Conservation (phyloP, 257 asterid species). For the Forsythia suspensa region DNA sequence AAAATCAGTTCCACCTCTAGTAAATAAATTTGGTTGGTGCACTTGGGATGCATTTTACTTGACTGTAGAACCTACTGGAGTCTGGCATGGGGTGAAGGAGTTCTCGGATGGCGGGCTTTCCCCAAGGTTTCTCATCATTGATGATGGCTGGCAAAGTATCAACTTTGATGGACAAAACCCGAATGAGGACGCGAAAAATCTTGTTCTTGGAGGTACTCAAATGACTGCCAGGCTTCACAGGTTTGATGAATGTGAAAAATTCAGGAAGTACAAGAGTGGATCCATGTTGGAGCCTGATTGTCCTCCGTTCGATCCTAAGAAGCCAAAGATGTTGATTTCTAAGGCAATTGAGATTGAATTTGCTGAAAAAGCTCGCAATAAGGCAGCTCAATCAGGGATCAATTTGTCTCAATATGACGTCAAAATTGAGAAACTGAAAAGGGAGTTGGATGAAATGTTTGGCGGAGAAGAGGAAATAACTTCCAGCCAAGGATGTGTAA, state of each 20-base stretch:
- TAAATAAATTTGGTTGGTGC: slow-evolving; percentile 68
- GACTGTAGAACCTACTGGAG: slow-evolving; percentile 59
- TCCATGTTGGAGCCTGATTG: slow-evolving; percentile 38
- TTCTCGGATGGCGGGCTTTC: slow-evolving; percentile 55
- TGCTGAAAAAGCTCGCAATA: slow-evolving; percentile 61
- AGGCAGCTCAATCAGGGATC: slow-evolving; percentile 45
- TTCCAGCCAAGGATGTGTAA: slow-evolving; percentile 26
- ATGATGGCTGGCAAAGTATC: slow-evolving; percentile 82
- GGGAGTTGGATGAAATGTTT: slow-evolving; percentile 49
- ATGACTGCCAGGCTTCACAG: slow-evolving; percentile 73
- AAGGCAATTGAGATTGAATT: slow-evolving; percentile 76
- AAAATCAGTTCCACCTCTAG: slow-evolving; percentile 57
- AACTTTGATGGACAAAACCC: slow-evolving; percentile 47
- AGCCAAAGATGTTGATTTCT: slow-evolving; percentile 56
- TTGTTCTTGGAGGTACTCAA: slow-evolving; percentile 65
- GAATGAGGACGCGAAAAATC: slow-evolving; percentile 50
- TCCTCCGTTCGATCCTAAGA: slow-evolving; percentile 56
- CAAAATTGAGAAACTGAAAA: slow-evolving; percentile 28
- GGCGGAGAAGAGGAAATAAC: slow-evolving; percentile 29
- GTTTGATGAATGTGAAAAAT: slow-evolving; percentile 66
- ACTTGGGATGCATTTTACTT: slow-evolving; percentile 69
- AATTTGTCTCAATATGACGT: slow-evolving; percentile 39
- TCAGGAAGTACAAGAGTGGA: slow-evolving; percentile 51
- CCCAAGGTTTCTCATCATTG: slow-evolving; percentile 66
- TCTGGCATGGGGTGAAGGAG: slow-evolving; percentile 55